Evolutionary conservation across 495 filamentous ascomycete genomes (phyloP).

Genomic region (Chlorociboria aeruginascens): DNA sequence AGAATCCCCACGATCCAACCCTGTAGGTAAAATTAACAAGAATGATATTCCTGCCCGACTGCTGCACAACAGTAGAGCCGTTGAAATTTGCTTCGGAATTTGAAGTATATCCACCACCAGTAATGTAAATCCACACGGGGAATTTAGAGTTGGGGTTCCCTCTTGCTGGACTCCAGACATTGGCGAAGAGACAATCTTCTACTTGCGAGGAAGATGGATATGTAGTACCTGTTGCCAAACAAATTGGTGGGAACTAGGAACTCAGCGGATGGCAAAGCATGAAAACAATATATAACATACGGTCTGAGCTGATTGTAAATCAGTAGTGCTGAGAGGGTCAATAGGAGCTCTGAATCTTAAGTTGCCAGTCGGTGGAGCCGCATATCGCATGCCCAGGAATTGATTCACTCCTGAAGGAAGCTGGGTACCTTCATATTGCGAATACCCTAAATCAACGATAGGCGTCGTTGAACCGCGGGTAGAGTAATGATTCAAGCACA

Average conservation of each 20-base stretch:
- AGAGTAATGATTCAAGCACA: too few relatives aligned
- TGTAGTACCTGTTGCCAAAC: slow-evolving; percentile 6
- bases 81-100: slow-evolving; percentile 58
- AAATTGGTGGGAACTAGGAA: slow-evolving; percentile 9
- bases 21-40: slow-evolving; percentile 67
- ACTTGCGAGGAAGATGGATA: slow-evolving; percentile 25
- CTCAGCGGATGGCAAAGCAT: slow-evolving; percentile 14
- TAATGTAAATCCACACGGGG: slow-evolving; percentile 65
- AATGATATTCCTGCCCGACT: slow-evolving; percentile 46
- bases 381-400: slow-evolving; percentile 43
- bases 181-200: slow-evolving; percentile 66
- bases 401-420: slow-evolving; percentile 20
- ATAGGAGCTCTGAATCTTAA: slow-evolving; percentile 38
- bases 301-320: slow-evolving; percentile 18
- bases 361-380: slow-evolving; percentile 40
- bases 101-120: slow-evolving; percentile 60
- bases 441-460: slow-evolving; percentile 30
- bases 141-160: slow-evolving; percentile 21
- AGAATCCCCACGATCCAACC: slow-evolving; percentile 66
- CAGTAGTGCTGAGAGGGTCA: slow-evolving; percentile 10
- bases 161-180: slow-evolving; percentile 51
- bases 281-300: slow-evolving; percentile 27
- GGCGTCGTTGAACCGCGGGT: neutral
- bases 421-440: slow-evolving; percentile 25
- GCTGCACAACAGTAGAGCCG: slow-evolving; percentile 46